Conservation (phyloP, 164 flowering plant genomes). For the Euptelea pleiosperma region DNA sequence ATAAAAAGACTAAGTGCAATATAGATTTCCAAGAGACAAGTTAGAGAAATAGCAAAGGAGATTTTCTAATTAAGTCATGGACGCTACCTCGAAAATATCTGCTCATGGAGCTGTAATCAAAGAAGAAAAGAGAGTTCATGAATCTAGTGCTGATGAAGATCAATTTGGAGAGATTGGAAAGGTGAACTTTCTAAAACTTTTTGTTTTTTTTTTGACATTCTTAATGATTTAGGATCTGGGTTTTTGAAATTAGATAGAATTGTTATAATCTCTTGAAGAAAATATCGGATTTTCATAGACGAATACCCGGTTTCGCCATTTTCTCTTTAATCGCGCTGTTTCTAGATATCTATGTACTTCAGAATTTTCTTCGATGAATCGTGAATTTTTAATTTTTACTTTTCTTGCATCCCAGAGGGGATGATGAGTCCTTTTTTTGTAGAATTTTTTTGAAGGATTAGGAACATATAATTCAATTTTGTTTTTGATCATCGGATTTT, state of each 20-base stretch:
- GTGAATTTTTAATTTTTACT: too few relatives aligned
- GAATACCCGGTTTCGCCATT: too few relatives aligned
- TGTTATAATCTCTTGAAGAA: too few relatives aligned
- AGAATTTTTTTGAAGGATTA: too few relatives aligned
- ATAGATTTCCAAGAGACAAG: background rate
- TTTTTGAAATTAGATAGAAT: too few relatives aligned
- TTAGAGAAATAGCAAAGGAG: background rate
- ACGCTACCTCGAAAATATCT: conserved; percentile 18
- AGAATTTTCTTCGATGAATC: too few relatives aligned
- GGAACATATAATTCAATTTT: background rate
- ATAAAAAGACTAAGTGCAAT: background rate
- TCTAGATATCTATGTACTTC: too few relatives aligned
- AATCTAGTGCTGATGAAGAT: conserved; percentile 11
- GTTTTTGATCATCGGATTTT: background rate
- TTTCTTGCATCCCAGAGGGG: too few relatives aligned
- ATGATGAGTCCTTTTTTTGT: too few relatives aligned
- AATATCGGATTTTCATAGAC: too few relatives aligned
- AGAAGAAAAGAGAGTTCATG: conserved; percentile 18
- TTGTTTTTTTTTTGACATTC: background rate
- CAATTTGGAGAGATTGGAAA: background rate
- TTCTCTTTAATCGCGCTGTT: too few relatives aligned
- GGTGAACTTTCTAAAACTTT: background rate
- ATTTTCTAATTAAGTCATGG: conserved; percentile 10
- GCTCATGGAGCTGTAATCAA: conserved; percentile 5
- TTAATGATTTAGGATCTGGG: background rate